Conservation (phyloP, 1,139 yeast genomes). For the Blastobotrys raffinosifermentans region DNA sequence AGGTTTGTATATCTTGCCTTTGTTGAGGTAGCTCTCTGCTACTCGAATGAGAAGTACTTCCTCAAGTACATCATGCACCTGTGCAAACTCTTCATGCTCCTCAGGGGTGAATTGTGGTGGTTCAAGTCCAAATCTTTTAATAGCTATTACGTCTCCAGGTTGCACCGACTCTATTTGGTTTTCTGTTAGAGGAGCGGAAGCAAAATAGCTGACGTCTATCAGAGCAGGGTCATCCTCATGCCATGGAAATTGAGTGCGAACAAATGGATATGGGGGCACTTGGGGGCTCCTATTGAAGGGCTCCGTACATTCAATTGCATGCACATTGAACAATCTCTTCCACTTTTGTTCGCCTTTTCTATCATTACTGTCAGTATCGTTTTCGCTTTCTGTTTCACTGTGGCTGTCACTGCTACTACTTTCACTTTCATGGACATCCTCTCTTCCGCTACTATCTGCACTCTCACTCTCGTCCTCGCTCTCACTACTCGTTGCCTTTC, state of each 20-base stretch:
- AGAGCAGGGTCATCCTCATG: constrained; percentile 6
- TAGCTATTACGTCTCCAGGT: constrained; percentile 5
- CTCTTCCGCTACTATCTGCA: not conserved
- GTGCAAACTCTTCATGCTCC: constrained; percentile 4
- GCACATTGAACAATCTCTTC: too few relatives aligned
- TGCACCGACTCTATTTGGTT: not conserved
- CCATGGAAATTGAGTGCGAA: not conserved
- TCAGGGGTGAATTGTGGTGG: constrained; percentile 3
- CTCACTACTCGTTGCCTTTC: too few relatives aligned
- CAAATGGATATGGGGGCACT: constrained; percentile 12
- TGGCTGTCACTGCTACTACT: not conserved
- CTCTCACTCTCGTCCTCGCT: not conserved
- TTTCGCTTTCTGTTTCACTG: not conserved
- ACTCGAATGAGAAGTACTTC: constrained; percentile 3
- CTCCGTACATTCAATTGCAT: constrained; percentile 12
- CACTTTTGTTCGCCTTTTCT: too few relatives aligned
- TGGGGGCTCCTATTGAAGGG: constrained; percentile 10
- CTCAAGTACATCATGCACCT: constrained; percentile 1
- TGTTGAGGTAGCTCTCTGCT: constrained; percentile 3
- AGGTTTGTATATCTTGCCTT: constrained; percentile 1
- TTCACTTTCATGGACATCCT: not conserved
- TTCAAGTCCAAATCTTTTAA: constrained; percentile 5
- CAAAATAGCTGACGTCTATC: constrained; percentile 5
- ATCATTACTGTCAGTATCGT: not conserved
- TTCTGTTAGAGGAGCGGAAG: not conserved